Evolutionary conservation across 345 rosid species (phyloP).

Genomic region (Aurinia saxatilis): DNA sequence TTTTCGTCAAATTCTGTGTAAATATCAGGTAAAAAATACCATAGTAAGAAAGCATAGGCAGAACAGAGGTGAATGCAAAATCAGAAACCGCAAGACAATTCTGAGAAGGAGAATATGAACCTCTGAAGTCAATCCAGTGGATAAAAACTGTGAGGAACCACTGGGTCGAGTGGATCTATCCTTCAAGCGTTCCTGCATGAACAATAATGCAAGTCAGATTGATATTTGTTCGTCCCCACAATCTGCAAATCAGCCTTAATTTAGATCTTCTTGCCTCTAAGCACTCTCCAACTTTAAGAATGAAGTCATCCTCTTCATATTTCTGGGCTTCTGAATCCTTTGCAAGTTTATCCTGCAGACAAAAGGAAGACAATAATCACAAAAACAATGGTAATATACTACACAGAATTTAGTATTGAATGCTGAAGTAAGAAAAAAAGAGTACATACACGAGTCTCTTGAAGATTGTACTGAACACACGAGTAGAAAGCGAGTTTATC

Average conservation of each 20-base stretch:
- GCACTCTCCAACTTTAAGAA: constrained; percentile 89
- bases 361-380: constrained; percentile 15
- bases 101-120: constrained; percentile 31
- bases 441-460: constrained; percentile 87
- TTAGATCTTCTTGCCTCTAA: constrained; percentile 62
- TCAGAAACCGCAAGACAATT: constrained; percentile 8
- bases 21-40: constrained; percentile 7
- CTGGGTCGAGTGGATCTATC: constrained; percentile 59
- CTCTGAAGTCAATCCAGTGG: constrained; percentile 50
- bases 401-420: neutral
- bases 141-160: constrained; percentile 45
- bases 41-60: constrained; percentile 14
- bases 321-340: constrained; percentile 61
- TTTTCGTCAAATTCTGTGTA: constrained; percentile 48
- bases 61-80: constrained; percentile 7
- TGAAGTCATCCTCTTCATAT: constrained; percentile 69
- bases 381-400: neutral
- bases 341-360: constrained; percentile 65
- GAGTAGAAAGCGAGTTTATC: constrained; percentile 88
- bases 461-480: constrained; percentile 79
- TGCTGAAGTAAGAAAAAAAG: neutral
- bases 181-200: constrained; percentile 73
- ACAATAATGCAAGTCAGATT: constrained; percentile 12
- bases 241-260: neutral
- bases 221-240: neutral